Conservation (phyloP, 1,139 yeast genomes). For the Kluyveromyces sp. region DNA sequence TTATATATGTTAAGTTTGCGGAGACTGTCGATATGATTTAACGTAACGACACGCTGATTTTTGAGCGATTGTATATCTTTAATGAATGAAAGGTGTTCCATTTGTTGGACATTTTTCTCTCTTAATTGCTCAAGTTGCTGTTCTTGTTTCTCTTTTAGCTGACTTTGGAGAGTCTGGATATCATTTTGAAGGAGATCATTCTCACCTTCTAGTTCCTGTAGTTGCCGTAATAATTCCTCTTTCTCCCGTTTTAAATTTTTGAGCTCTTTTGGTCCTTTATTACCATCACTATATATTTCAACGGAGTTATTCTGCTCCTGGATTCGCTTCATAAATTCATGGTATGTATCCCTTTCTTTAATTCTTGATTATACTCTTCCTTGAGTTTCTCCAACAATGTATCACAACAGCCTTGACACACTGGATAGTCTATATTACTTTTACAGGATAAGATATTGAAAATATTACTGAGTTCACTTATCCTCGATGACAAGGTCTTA, state of each 20-base stretch:
- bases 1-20: slow-evolving; percentile 73
- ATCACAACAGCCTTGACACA: slow-evolving; percentile 80
- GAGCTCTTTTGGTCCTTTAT: slow-evolving; percentile 26
- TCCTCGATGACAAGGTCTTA: slow-evolving; percentile 35
- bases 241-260: slow-evolving; percentile 33
- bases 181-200: slow-evolving; percentile 36
- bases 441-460: slow-evolving; percentile 60
- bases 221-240: slow-evolving; percentile 30
- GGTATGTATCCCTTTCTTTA: slow-evolving; percentile 70
- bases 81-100: slow-evolving; percentile 41
- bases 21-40: slow-evolving; percentile 59
- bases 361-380: slow-evolving; percentile 62
- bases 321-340: slow-evolving; percentile 61
- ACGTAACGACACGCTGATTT: slow-evolving; percentile 52
- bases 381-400: slow-evolving; percentile 60
- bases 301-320: slow-evolving; percentile 46
- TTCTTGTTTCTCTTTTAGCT: slow-evolving; percentile 33
- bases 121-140: slow-evolving; percentile 41
- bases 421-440: slow-evolving; percentile 79
- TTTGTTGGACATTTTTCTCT: slow-evolving; percentile 45
- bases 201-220: slow-evolving; percentile 30
- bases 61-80: slow-evolving; percentile 54
- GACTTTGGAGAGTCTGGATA: slow-evolving; percentile 39
- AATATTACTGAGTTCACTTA: slow-evolving; percentile 48
- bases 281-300: not conserved